These are phyloP conservation scores for Teratosphaeria viscida DNA, from an alignment of 2,329 filamentous ascomycete species.

Conservation along the genomic window DNA sequence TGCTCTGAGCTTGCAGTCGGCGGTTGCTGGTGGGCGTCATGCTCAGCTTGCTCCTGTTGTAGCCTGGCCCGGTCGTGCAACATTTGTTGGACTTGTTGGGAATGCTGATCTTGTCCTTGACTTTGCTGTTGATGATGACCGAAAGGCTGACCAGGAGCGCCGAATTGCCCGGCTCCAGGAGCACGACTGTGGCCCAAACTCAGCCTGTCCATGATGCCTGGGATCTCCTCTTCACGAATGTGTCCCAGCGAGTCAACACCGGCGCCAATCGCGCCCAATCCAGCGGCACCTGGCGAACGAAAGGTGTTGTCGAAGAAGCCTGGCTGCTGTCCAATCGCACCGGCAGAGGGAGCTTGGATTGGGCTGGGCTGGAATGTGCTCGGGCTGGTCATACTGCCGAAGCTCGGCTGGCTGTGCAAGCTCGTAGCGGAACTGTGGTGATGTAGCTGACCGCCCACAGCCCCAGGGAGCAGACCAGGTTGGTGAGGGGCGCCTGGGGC, in stretches of 20 bases:
- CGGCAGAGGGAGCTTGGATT: constrained; percentile 35
- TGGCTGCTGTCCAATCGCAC: constrained; percentile 29
- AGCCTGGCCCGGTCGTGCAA: constrained; percentile 51
- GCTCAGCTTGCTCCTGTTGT: constrained; percentile 51
- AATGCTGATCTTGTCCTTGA: constrained; percentile 3
- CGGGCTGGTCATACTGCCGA: constrained; percentile 87
- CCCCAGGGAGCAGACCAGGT: constrained; percentile 3
- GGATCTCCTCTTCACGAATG: constrained; percentile 60
- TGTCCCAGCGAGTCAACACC: constrained; percentile 34
- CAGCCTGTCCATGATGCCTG: constrained; percentile 54
- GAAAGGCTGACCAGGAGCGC: constrained; percentile 35
- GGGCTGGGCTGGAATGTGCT: constrained; percentile 55
- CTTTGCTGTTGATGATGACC: constrained; percentile 32
- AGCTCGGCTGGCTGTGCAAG: constrained; percentile 92
- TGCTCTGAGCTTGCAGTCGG: constrained; percentile 39
- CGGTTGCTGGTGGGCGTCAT: constrained; percentile 32
- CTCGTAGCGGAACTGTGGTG: constrained; percentile 94
- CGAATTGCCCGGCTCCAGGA: constrained; percentile 28
- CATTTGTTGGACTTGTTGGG: constrained; percentile 43
- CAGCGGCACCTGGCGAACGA: constrained; percentile 26
- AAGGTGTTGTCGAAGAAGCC: constrained; percentile 61
- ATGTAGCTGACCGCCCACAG: constrained; percentile 55
- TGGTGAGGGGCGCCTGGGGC: neutral
- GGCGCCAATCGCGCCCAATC: constrained; percentile 35
- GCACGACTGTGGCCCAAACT: constrained; percentile 38